Evolutionary conservation across 352 stramenopile genomes (phyloP), one percentile per base, ranked within the genome.

Genomic region (Globisporangium megalacanthum): DNA sequence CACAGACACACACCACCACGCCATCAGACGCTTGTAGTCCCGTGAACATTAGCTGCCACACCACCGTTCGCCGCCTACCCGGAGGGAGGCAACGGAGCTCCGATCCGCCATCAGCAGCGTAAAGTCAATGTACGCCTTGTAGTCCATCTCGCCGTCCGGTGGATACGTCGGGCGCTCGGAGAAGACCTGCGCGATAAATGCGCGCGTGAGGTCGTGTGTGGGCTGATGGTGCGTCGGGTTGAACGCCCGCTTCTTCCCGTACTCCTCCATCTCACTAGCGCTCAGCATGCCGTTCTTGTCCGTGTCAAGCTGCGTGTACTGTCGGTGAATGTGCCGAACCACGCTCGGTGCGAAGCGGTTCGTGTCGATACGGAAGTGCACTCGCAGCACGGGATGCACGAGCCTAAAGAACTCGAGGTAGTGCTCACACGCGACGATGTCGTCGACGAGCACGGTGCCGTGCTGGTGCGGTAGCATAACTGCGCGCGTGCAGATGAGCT

Each of bases 181-280:
- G 49, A 88, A 83, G 10, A 89, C 63, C 59, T 84, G 79, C 3
- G 62, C 52, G 19, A 86, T 64, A 33, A 88, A 88, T 20, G 64
- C 73, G 15, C 44, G 49, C 1, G 79, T 89, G 47, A 88, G 65
- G 52, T 88, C 77, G 44, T 89, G 74, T 29, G 72, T 83, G 1
- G 76, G 79, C 25, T 62, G 69, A 19, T 66, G 64, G 6, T 70
- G 13, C n/a, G 65, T 50, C 1, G 71, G 69, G 36, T 87, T 83
- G 61, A 89, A 89, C 0, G 79, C 79, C 52, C 71, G 70, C 66
- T 86, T 86, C 61, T 88, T 87, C 20, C 79, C 79, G 50, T 75
- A 89, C 1, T 77, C 62, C 14, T 70, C 15, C 13, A 89, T 50
- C 54, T 89, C 79, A 8, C 52, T 57, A 6, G 54, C 58, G 29